Percentiles rank a stretch among this genome's conserved stretches.
phyloP scores from a whole-genome alignment of 768 basidiomycete genomes.

The Mycena capillaripes region DNA sequence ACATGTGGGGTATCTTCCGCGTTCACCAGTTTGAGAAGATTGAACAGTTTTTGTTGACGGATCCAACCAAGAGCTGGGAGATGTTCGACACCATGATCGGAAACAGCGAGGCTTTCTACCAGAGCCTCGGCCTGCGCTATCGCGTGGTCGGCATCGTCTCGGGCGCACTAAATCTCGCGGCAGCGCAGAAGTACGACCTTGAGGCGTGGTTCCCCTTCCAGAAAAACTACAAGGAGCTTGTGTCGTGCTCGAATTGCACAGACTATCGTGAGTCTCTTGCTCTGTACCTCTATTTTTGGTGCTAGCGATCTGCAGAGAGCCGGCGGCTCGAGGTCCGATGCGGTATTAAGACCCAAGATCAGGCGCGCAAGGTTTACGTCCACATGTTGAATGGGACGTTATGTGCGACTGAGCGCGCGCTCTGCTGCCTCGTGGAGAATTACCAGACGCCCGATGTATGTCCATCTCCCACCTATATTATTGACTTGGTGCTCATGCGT shows the following conservation, averaged over 20 bases:
- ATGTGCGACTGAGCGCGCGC: slow-evolving; percentile 95
- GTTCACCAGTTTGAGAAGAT: slow-evolving; percentile 99
- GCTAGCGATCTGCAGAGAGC: slow-evolving; percentile 71
- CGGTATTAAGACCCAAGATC: slow-evolving; percentile 92
- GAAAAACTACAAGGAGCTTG: slow-evolving; percentile 95
- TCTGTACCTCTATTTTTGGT: background rate
- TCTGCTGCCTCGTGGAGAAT: slow-evolving; percentile 99
- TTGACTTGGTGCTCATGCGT: slow-evolving; percentile 21
- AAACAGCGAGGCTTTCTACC: slow-evolving; percentile 95
- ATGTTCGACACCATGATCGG: slow-evolving; percentile 93
- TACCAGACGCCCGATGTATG: slow-evolving; percentile 95
- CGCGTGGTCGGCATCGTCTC: slow-evolving; percentile 95
- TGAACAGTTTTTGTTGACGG: slow-evolving; percentile 96
- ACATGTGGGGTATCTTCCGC: slow-evolving; percentile 99
- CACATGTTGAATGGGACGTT: slow-evolving; percentile 99
- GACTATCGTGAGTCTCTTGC: slow-evolving; percentile 88
- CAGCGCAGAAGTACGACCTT: slow-evolving; percentile 96
- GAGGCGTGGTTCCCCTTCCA: slow-evolving; percentile 99
- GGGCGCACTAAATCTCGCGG: slow-evolving; percentile 96
- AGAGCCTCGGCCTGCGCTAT: slow-evolving; percentile 94
- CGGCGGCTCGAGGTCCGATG: slow-evolving; percentile 94
- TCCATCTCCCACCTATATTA: slow-evolving; percentile 29
- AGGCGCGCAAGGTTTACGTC: slow-evolving; percentile 92
- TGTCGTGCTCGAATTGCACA: slow-evolving; percentile 98
- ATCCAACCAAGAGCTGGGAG: slow-evolving; percentile 94